Evolutionary conservation across 2,329 filamentous ascomycete species (phyloP).

Genomic region (Diplodia scrobiculata): DNA sequence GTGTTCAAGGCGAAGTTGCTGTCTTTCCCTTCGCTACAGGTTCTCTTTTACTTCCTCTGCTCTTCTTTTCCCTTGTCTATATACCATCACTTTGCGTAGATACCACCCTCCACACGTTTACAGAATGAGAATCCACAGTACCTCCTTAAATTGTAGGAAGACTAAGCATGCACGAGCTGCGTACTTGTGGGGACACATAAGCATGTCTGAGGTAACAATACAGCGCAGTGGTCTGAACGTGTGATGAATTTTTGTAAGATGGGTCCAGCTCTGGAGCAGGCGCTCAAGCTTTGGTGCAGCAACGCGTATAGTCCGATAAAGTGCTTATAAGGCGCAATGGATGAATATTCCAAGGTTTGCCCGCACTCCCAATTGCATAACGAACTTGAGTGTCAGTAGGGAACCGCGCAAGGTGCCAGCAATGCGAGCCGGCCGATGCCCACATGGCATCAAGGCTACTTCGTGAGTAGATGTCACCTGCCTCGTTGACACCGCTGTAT

Average conservation of each 20-base stretch:
- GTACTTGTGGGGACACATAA: not conserved
- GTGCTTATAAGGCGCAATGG: not conserved
- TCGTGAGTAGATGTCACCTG: not conserved
- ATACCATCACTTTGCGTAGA: conserved; percentile 27
- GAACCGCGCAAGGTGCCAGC: not conserved
- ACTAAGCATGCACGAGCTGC: not conserved
- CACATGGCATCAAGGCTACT: not conserved
- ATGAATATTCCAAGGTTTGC: not conserved
- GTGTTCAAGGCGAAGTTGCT: conserved; percentile 20
- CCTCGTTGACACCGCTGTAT: not conserved
- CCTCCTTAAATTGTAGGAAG: not conserved
- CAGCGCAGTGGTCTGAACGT: too few species aligned
- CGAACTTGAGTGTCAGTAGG: too few species aligned
- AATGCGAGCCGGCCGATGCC: not conserved
- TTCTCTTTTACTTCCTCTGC: conserved; percentile 5
- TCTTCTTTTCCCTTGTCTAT: conserved; percentile 15
- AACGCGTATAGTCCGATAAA: not conserved
- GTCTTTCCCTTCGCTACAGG: conserved; percentile 15
- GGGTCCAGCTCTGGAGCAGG: not conserved
- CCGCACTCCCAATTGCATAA: not conserved
- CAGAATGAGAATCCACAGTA: conserved; percentile 12
- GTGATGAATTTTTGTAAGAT: too few species aligned
- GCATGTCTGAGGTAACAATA: not conserved
- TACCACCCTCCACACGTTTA: conserved; percentile 11
- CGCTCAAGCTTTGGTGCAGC: too few species aligned